Evolutionary conservation across 1,284 basidiomycete genomes (phyloP).

Genomic region (Ganoderma meredithae): DNA sequence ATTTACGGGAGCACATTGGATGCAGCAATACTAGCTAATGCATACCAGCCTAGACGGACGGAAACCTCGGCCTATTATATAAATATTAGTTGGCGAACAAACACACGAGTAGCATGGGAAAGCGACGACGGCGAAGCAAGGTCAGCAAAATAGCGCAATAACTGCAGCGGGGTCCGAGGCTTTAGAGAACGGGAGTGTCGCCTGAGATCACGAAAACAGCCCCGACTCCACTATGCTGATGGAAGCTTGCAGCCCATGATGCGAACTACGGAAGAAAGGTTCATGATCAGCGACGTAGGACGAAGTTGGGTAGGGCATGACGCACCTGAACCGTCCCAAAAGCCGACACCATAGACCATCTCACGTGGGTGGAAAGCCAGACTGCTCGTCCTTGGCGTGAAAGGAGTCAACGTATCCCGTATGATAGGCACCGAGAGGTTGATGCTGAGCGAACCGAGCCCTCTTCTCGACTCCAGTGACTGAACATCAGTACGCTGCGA

Average conservation of each 20-base stretch:
- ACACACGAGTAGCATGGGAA: background rate
- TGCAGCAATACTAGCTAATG: background rate
- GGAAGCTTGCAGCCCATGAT: constrained; percentile 54
- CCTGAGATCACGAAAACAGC: constrained; percentile 2
- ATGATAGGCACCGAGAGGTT: constrained; percentile 60
- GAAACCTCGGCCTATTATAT: background rate
- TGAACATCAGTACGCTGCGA: constrained; percentile 69
- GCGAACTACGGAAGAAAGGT: constrained; percentile 44
- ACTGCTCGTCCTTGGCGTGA: constrained; percentile 68
- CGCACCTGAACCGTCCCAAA: constrained; percentile 76
- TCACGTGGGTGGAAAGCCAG: constrained; percentile 81
- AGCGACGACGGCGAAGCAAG: constrained; percentile 1
- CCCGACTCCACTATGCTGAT: constrained; percentile 28
- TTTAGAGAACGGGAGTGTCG: background rate
- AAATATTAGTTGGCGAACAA: background rate
- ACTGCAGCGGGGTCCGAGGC: constrained; percentile 13
- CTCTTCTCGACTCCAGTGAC: constrained; percentile 51
- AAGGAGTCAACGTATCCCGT: constrained; percentile 61
- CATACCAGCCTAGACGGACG: constrained; percentile 1
- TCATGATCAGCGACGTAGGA: constrained; percentile 15
- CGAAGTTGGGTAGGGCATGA: constrained; percentile 19
- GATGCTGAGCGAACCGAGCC: constrained; percentile 62
- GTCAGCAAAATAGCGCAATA: background rate
- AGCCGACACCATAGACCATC: constrained; percentile 80
- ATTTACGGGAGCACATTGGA: constrained; percentile 10